Base-by-base conservation (phyloP, 768 basidiomycete species). In the Collybia sordida region DNA sequence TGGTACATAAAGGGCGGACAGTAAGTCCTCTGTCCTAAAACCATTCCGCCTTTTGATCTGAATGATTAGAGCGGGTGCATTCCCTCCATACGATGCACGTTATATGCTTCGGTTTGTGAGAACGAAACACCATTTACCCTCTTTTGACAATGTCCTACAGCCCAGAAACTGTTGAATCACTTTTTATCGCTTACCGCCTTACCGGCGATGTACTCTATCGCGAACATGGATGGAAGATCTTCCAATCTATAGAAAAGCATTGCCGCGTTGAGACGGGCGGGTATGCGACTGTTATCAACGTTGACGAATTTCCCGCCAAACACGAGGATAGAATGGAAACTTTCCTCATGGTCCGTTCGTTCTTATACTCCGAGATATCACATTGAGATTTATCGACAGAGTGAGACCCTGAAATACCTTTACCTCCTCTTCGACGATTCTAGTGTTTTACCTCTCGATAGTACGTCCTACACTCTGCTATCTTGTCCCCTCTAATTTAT, bases 291-390 rank as follows among this genome's bases (percentile, higher is more conserved):
- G 77, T 98, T 42, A 65, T 86, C 50, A 92, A 98, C 62, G 95
- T 98, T 7, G 91, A 97, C 61, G 76, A 81, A 53, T 72, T 85
- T 12, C 82, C 84, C 0, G 83, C 75, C 5, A 71, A 72, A 57
- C 72, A 79, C 46, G 85, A 92, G 50, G 93, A 98, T 64, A 88
- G 88, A 64, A 98, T 98, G 95, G 95, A 97, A 70, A 94, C 95
- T 6, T 98, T 97, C 72, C 81, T 95, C 71, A 72, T 98, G 74
- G 92, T 93, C 53, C 24, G 83, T 65, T 19, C 18, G 27, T 55
- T 21, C 27, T 38, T 43, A 40, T 51, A 11, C 18, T 21, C 19
- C 18, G 8, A 7, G 14, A 25, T n/a, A 8, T 49, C n/a, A 18
- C 17, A 34, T 44, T 50, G 35, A 50, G 18, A 25, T 39, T 34